Evolutionary conservation across 768 basidiomycete species (phyloP).

Genomic region (Suillus decipiens): DNA sequence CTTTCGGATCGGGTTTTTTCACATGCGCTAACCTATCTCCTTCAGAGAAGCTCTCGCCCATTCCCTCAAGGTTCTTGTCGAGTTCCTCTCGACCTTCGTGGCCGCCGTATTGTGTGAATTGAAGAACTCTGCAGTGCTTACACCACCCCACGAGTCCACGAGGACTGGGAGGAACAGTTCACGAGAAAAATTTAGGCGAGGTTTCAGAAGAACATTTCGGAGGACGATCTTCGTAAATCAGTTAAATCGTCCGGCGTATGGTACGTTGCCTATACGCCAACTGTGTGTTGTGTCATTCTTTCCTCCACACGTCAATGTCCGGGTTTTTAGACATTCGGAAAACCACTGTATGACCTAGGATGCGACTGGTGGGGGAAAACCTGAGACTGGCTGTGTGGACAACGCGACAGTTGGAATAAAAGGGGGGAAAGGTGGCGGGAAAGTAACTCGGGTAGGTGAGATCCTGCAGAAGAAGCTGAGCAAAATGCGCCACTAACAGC

Average conservation of each 20-base stretch:
- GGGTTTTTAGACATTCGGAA: constrained; percentile 24
- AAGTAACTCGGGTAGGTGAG: constrained; percentile 18
- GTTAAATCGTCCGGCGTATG: background rate
- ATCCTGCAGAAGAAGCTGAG: constrained; percentile 23
- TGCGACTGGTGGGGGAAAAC: constrained; percentile 10
- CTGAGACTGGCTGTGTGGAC: constrained; percentile 3
- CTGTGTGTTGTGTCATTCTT: background rate
- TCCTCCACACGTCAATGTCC: background rate
- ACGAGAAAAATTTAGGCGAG: background rate
- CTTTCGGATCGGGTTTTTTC: background rate
- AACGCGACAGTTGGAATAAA: constrained; percentile 12
- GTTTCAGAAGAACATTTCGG: background rate
- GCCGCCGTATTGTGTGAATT: background rate
- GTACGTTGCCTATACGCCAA: background rate
- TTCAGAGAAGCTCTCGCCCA: background rate
- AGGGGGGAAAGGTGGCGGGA: constrained; percentile 28
- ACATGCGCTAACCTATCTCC: background rate
- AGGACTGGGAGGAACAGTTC: background rate
- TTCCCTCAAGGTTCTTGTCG: background rate
- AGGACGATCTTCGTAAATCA: background rate
- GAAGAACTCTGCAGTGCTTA: background rate
- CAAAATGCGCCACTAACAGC: background rate
- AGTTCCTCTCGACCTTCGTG: background rate
- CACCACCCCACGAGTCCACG: background rate
- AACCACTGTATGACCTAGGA: background rate